phyloP scores from a whole-genome alignment of 257 asterid genomes.

The Forsythia suspensa region DNA sequence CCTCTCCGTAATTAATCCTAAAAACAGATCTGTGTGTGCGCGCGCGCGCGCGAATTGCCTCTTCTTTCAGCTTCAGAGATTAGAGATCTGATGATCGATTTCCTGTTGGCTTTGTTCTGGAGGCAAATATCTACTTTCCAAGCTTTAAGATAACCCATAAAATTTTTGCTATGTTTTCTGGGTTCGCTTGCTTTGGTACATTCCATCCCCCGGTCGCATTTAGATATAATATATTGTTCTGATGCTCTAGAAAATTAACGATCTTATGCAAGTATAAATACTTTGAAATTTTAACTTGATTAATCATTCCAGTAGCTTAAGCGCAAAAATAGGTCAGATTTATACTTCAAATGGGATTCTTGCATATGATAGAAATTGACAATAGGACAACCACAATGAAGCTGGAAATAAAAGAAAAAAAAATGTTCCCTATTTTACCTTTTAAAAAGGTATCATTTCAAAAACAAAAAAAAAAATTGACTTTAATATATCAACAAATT shows the following conservation, averaged over 20 bases:
- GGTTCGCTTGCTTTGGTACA: conserved; percentile 54
- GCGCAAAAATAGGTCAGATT: background rate
- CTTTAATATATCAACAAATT: no score
- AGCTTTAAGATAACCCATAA: conserved; percentile 30
- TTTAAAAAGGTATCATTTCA: no score
- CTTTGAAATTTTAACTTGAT: no score
- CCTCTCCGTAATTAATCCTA: background rate
- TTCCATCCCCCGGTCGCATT: background rate
- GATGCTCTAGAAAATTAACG: background rate
- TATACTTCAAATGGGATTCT: background rate
- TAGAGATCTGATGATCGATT: conserved; percentile 51
- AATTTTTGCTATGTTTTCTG: conserved; percentile 27
- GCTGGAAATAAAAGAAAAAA: background rate
- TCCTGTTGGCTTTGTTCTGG: conserved; percentile 82
- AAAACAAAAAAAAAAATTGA: no score
- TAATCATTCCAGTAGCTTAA: no score
- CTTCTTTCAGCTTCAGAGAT: conserved; percentile 75
- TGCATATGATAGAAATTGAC: background rate
- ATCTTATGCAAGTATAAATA: background rate
- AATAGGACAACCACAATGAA: background rate
- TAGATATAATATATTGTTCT: background rate
- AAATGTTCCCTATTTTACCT: no score
- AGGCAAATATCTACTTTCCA: conserved; percentile 43
- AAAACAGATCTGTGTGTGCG: background rate
- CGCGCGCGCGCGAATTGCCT: conserved; percentile 30